These are phyloP conservation scores for Torulaspora maleeae DNA, from an alignment of 805 yeast species.

Conservation along the genomic window DNA sequence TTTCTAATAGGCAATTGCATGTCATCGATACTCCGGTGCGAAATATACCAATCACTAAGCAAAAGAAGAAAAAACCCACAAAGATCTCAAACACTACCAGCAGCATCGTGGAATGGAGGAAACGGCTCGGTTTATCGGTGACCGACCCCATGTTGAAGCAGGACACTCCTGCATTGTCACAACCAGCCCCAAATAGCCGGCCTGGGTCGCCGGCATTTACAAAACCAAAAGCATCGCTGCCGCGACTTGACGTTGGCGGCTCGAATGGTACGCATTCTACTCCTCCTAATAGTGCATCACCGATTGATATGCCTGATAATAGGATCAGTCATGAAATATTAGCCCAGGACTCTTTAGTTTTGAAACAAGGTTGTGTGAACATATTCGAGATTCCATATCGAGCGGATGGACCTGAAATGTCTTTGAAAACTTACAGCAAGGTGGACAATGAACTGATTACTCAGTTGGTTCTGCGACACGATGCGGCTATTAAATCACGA, in stretches of 20 bases:
- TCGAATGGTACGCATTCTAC: not conserved
- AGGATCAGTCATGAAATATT: not conserved
- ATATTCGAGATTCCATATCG: conserved; percentile 28
- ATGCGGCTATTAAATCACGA: conserved; percentile 10
- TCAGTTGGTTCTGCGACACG: conserved; percentile 18
- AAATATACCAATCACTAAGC: conserved; percentile 29
- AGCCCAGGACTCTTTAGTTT: conserved; percentile 8
- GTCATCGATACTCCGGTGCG: conserved; percentile 29
- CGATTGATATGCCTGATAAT: conserved; percentile 2
- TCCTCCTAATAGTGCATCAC: conserved; percentile 2
- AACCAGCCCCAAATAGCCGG: not conserved
- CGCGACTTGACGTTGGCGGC: not conserved
- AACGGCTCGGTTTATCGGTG: conserved; percentile 28
- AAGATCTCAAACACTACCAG: conserved; percentile 31
- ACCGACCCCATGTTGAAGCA: not conserved
- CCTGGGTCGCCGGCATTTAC: conserved; percentile 1
- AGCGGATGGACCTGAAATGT: conserved; percentile 26
- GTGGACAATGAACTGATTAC: conserved; percentile 29
- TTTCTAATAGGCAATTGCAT: conserved; percentile 25
- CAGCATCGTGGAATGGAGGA: conserved; percentile 38
- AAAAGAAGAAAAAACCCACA: conserved; percentile 30
- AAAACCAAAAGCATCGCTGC: conserved; percentile 3
- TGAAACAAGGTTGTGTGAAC: conserved; percentile 29
- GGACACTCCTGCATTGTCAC: not conserved
- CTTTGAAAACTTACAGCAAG: conserved; percentile 20